Evolutionary conservation across 352 stramenopile genomes (phyloP), one percentile per base, ranked within the genome.

Genomic region (Phytophthora pseudosyringae): DNA sequence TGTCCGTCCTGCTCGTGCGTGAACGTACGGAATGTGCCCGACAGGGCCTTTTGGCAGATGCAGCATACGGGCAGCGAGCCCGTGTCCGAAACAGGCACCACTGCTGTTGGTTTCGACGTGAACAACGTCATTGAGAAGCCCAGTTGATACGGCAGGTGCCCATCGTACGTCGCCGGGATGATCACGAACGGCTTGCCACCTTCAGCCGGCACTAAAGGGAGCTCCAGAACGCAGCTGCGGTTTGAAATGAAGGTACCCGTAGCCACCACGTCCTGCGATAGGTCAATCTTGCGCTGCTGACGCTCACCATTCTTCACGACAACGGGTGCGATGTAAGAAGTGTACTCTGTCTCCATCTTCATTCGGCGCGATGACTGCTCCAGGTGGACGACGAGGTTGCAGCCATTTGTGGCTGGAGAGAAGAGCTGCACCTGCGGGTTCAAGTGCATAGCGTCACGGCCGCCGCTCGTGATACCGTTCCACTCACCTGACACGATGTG

Each of bases 211-310:
- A 81, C 75, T 18, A 91, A 80, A 31, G 66, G 59, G 7, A 81
- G 60, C 32, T 90, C 79, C 9, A 93, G 36, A 45, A 93, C 39
- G 29, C 80, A 93, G 51, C 86, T 93, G 36, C 86, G 84, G 69
- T 89, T 95, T 29, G 86, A 95, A 48, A 95, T 93, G 59, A 95
- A 95, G 10, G 85, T 95, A 32, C 87, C 87, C 4, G 80, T 94
- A 44, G 85, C 79, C 25, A 95, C 67, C 9, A 95, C 80, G 51
- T 95, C 85, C 29, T 85, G 72, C 9, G 72, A 84, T n/a, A 95
- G 57, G 55, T 95, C 87, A 59, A 95, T 91, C 55, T 95, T 95
- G 47, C 87, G 84, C 50, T 82, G 74, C 46, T 76, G 73, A 10
- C 73, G 71, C 51, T 84, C 75, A 4, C 82, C 87, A 60, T 93